Base-by-base conservation (phyloP, 163 green algal genomes). In the Scenedesmus sp. region DNA sequence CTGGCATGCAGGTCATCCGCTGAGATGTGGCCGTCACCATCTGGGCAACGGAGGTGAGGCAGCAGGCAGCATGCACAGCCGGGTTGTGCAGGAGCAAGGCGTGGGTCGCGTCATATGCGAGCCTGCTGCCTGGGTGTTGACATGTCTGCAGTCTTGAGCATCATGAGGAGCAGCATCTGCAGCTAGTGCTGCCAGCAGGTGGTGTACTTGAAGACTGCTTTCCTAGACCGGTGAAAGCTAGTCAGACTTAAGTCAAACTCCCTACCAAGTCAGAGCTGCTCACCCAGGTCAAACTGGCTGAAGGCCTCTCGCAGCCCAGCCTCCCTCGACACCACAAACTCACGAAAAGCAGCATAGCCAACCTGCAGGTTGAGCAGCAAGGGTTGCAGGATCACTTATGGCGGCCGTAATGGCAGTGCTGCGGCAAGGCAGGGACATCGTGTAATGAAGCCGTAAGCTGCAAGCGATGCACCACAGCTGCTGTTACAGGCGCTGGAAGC, bases 1-100 rank as follows among this genome's bases (percentile, higher is more conserved):
- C 88, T 93, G 52, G 84, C 87, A 26, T 95, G 77, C 86, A 97
- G 86, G 89, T 97, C 95, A 52, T 94, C 89, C 0, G 83, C 59
- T 4, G 92, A 94, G 67, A 97, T 96, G 12, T 64, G 57, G 4
- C 96, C 96, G 88, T 97, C 93, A 56, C 94, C 89, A 88, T 97
- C 95, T 91, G 84, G 34, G 34, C 34, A 46, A 46, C 34, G 34
- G 34, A 46, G 34, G 34, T 52, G 90, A 57, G 5, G 16, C 85
- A 74, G 34, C 73, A 85, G 23, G 16, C 3, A 20, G 62, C 10
- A 3, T 60, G 67, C 84, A 83, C 54, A 57, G 15, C 26, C 46
- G 64, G 34, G 34, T 46, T 46, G 34, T 46, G 34, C 64, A 81
- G 82, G 34, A 62, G 62, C 60, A 62, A 46, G 34, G 34, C 34